Conservation (phyloP, 1,284 basidiomycete genomes). For the Austropuccinia psidii region DNA sequence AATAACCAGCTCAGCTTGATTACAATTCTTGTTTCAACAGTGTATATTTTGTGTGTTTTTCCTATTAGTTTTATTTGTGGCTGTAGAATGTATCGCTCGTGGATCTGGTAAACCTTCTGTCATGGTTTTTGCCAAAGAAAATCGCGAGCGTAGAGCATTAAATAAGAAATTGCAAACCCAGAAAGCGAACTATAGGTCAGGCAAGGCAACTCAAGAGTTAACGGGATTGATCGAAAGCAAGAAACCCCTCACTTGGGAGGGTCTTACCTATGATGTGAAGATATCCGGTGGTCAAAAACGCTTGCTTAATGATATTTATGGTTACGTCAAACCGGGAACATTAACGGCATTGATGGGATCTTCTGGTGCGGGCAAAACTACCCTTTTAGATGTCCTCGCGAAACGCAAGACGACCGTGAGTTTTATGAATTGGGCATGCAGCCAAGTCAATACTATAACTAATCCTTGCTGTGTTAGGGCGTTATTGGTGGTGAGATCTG, state of each 20-base stretch:
- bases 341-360: constrained; percentile 50
- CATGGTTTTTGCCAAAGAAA: constrained; percentile 32
- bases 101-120: constrained; percentile 23
- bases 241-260: constrained; percentile 48
- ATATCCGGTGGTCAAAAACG: constrained; percentile 48
- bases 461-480: neutral
- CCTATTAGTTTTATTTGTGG: neutral
- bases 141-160: constrained; percentile 50
- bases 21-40: neutral
- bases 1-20: too few relatives aligned
- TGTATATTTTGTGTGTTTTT: constrained; percentile 19
- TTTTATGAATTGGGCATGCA: neutral
- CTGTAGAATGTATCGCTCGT: constrained; percentile 16
- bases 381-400: constrained; percentile 54
- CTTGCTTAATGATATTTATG: constrained; percentile 52
- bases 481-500: constrained; percentile 49
- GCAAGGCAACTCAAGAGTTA: constrained; percentile 1
- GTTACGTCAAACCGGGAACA: constrained; percentile 53
- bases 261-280: constrained; percentile 51
- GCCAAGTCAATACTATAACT: neutral
- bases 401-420: constrained; percentile 48
- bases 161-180: constrained; percentile 57
- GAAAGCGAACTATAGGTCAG: constrained; percentile 46
- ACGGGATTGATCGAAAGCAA: neutral
- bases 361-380: constrained; percentile 50